A percentile compares a stretch with the other conserved stretches of the same genome.
These are phyloP conservation scores for Usnea hakonensis DNA, from an alignment of 495 filamentous ascomycete genomes.

Conservation along the genomic window DNA sequence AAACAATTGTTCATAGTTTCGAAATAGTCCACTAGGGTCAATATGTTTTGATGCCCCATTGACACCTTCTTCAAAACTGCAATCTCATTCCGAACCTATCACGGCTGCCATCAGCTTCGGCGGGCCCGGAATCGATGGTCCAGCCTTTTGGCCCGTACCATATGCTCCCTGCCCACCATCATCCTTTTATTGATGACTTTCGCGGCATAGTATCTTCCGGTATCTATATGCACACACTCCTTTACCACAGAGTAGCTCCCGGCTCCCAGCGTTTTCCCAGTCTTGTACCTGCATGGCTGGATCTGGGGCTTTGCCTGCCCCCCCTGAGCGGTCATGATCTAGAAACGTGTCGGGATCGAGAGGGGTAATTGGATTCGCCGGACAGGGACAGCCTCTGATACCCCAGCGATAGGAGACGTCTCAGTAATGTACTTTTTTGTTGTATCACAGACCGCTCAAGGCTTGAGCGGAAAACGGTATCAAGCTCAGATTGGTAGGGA, in stretches of 20 bases:
- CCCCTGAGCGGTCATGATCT: constrained; percentile 6
- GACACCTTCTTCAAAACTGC: constrained; percentile 93
- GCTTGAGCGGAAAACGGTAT: neutral
- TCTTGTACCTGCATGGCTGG: constrained; percentile 88
- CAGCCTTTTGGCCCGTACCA: constrained; percentile 50
- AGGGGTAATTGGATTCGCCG: neutral
- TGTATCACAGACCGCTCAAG: neutral
- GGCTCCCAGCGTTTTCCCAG: constrained; percentile 91
- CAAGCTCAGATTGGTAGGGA: neutral
- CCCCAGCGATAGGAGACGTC: neutral
- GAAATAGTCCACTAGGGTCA: constrained; percentile 97
- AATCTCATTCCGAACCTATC: constrained; percentile 92
- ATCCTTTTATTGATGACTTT: constrained; percentile 99
- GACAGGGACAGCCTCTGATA: neutral
- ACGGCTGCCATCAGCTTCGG: constrained; percentile 6
- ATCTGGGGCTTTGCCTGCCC: constrained; percentile 47
- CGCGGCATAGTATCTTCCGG: constrained; percentile 94
- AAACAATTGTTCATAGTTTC: constrained; percentile 97
- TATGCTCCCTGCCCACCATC: constrained; percentile 96
- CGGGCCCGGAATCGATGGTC: neutral
- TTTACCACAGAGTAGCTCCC: constrained; percentile 99
- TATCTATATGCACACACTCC: constrained; percentile 98
- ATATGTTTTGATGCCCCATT: constrained; percentile 96
- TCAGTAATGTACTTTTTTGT: neutral
- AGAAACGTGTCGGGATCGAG: neutral